Conservation (phyloP, 805 yeast species). For the Saccharomycopsis sp. region DNA sequence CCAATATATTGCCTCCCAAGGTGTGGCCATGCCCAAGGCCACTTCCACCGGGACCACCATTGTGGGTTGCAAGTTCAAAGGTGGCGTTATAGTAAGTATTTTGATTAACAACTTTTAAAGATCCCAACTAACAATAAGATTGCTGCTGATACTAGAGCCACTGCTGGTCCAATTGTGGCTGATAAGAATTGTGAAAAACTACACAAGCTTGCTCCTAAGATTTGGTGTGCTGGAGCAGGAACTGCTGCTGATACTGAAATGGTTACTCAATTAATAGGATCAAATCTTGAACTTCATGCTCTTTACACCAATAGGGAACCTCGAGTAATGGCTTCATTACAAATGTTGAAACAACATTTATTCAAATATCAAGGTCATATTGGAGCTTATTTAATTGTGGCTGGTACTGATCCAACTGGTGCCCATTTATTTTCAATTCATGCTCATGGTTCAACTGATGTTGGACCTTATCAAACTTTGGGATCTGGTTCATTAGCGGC, state of each 20-base stretch:
- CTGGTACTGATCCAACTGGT: constrained; percentile 95
- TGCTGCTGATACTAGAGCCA: constrained; percentile 98
- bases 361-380: constrained; percentile 96
- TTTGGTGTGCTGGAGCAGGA: constrained; percentile 99
- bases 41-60: constrained; percentile 99
- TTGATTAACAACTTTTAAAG: background rate
- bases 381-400: constrained; percentile 97
- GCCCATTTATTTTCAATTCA: constrained; percentile 87
- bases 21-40: constrained; percentile 72
- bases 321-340: constrained; percentile 86
- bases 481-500: constrained; percentile 99
- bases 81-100: constrained; percentile 63
- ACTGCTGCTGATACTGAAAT: constrained; percentile 99
- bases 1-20: constrained; percentile 56
- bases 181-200: constrained; percentile 96
- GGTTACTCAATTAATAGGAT: constrained; percentile 88
- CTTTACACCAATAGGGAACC: constrained; percentile 79
- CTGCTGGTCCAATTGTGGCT: constrained; percentile 93
- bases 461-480: constrained; percentile 83
- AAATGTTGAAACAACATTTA: constrained; percentile 88
- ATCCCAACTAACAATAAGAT: constrained; percentile 27
- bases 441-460: constrained; percentile 97
- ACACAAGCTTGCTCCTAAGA: constrained; percentile 79
- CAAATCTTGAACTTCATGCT: constrained; percentile 85
- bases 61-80: constrained; percentile 88